These are phyloP conservation scores for Sporothrix schenckii DNA, from an alignment of 2,329 filamentous ascomycete species.

Conservation along the genomic window DNA sequence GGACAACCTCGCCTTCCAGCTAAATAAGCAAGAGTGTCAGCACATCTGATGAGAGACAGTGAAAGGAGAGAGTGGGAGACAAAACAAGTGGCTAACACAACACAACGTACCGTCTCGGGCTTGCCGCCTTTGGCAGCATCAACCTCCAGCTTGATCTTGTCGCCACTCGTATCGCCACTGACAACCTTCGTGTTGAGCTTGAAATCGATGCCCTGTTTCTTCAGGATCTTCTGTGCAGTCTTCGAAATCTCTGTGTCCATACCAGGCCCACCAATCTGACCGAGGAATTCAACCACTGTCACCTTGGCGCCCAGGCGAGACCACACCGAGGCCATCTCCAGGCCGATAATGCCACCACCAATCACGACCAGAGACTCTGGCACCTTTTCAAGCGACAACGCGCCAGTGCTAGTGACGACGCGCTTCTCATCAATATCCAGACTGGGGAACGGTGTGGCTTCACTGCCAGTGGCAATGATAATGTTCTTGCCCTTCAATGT, in stretches of 20 bases:
- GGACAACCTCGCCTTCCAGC: constrained; percentile 92
- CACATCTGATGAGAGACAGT: background rate
- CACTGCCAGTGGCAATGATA: constrained; percentile 92
- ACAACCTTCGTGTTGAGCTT: constrained; percentile 96
- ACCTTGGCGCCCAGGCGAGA: constrained; percentile 91
- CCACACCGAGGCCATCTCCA: constrained; percentile 99
- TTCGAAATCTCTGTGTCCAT: constrained; percentile 97
- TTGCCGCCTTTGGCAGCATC: constrained; percentile 97
- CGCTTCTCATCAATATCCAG: constrained; percentile 96
- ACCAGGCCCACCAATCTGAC: constrained; percentile 94
- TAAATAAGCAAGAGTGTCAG: constrained; percentile 44
- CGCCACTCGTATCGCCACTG: constrained; percentile 77
- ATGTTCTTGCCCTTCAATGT: constrained; percentile 93
- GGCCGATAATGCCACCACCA: constrained; percentile 95
- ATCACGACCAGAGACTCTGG: constrained; percentile 97
- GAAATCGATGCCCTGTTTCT: constrained; percentile 97
- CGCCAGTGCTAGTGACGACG: constrained; percentile 94
- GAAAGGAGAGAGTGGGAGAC: constrained; percentile 1
- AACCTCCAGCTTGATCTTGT: constrained; percentile 77
- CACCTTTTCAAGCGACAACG: constrained; percentile 83
- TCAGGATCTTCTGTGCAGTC: constrained; percentile 84
- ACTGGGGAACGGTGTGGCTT: constrained; percentile 94
- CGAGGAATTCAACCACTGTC: constrained; percentile 94
- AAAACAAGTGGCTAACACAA: background rate
- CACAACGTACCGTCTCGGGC: constrained; percentile 72